A percentile compares a stretch with the other conserved stretches of the same genome.
Conservation (phyloP, 805 yeast species). For the Wickerhamomyces queroliae region DNA sequence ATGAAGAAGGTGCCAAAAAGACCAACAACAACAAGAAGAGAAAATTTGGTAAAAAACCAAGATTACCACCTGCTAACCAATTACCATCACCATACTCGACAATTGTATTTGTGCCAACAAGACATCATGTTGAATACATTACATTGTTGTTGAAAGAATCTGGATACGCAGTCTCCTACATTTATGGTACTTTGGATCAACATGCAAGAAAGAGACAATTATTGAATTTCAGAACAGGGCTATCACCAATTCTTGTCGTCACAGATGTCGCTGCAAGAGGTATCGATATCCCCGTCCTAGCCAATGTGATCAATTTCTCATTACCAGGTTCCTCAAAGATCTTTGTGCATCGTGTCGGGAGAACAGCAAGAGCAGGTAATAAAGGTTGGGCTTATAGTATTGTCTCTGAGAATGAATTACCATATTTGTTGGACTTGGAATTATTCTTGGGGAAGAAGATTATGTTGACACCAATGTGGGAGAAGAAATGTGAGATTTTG, state of each 20-base stretch:
- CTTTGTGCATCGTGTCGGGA: constrained; percentile 95
- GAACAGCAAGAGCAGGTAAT: constrained; percentile 99
- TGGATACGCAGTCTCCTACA: constrained; percentile 84
- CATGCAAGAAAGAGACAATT: constrained; percentile 89
- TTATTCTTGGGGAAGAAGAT: constrained; percentile 83
- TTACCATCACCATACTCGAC: constrained; percentile 85
- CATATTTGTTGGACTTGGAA: constrained; percentile 87
- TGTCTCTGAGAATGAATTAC: constrained; percentile 78
- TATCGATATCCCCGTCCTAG: constrained; percentile 94
- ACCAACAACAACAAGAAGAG: constrained; percentile 28
- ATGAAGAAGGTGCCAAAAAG: constrained; percentile 33
- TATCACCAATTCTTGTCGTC: constrained; percentile 83
- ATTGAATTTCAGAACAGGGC: constrained; percentile 77
- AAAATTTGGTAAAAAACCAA: constrained; percentile 41
- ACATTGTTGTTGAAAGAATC: constrained; percentile 61
- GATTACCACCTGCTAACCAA: constrained; percentile 74
- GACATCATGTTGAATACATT: constrained; percentile 95
- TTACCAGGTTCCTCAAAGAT: constrained; percentile 90
- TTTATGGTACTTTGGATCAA: constrained; percentile 94
- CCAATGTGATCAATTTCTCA: constrained; percentile 89
- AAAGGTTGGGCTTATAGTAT: constrained; percentile 97
- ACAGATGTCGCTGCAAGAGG: constrained; percentile 99
- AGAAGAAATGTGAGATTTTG: constrained; percentile 49
- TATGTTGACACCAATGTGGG: constrained; percentile 62
- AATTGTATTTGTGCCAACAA: constrained; percentile 91